Evolutionary conservation across 257 asterid species (phyloP), one percentile per base, ranked within the genome.

Genomic region (Haberlea rhodopensis): DNA sequence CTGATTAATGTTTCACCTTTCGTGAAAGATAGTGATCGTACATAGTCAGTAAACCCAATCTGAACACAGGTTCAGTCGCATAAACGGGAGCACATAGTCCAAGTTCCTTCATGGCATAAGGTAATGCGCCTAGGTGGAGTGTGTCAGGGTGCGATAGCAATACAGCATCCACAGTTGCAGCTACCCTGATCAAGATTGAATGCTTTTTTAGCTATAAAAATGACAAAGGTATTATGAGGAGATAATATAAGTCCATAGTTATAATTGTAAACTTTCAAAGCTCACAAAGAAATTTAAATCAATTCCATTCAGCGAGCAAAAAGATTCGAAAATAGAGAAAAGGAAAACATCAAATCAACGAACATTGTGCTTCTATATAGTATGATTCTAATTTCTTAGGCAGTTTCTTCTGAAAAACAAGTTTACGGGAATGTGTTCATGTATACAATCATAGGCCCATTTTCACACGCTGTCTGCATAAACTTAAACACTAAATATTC

Each of bases 141-240:
- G 95, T 90, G 83, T 94, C 99, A 8, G 95, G 79, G 76, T 94
- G 94, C 46, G 99, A 94, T 54, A 94, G 83, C 87, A 94, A 76
- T 61, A 94, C 95, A 45, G 97, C 97, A 80, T 94, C 97, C 71
- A 94, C 95, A 1, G 85, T 78, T 55, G 96, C 77, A 74, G 99
- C 95, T 68, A 94, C 95, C 94, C 99, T 94, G 85, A 73, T 72
- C 29, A 74, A 9, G 46, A 78, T 60, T 27, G 26, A 57, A 23
- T 74, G 31, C 40, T 60, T 69, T 37, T 53, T 78, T 62, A 77
- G 64, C 75, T 52, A 59, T 6, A 57, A 31, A 53, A 71, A 23
- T 28, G 52, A 75, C 68, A 5, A 8, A 61, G 46, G 51, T 16
- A 61, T 32, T 37, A 27, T 22, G 60, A 49, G 71, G 15, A 26